Percentiles rank a stretch among this genome's conserved stretches.
Conservation (phyloP, 2,329 filamentous ascomycete genomes). For the Leptographium galeiforme region DNA sequence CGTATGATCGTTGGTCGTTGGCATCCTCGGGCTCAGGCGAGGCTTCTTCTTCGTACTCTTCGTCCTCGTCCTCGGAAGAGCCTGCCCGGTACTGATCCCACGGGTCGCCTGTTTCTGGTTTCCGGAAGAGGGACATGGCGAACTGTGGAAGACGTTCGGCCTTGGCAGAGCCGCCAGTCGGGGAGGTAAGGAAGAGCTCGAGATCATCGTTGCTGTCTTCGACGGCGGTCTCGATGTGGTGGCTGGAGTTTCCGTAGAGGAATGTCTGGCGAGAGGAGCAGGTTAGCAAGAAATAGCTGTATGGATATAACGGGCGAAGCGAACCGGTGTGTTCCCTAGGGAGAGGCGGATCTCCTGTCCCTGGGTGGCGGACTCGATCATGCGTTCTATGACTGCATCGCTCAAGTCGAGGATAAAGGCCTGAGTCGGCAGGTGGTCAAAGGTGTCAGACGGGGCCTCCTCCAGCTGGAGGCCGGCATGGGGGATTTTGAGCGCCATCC, state of each 20-base stretch:
- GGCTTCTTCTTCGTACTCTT: slow-evolving; percentile 10
- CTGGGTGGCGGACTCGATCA: slow-evolving; percentile 46
- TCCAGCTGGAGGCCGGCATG: slow-evolving; percentile 44
- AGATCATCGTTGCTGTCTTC: slow-evolving; percentile 29
- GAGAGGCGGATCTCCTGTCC: slow-evolving; percentile 43
- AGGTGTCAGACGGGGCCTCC: slow-evolving; percentile 33
- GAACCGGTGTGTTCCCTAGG: slow-evolving; percentile 46
- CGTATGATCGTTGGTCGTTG: slow-evolving; percentile 15
- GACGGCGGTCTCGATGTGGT: slow-evolving; percentile 28
- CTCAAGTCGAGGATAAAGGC: slow-evolving; percentile 45
- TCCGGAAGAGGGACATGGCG: slow-evolving; percentile 37
- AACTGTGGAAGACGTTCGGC: slow-evolving; percentile 34
- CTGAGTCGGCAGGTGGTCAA: slow-evolving; percentile 34
- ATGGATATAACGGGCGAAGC: slow-evolving; percentile 17
- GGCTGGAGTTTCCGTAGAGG: slow-evolving; percentile 36
- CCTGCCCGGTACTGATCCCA: slow-evolving; percentile 9
- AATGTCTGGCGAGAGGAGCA: slow-evolving; percentile 28
- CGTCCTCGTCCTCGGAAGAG: slow-evolving; percentile 11
- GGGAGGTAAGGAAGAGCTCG: slow-evolving; percentile 37
- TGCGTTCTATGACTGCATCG: slow-evolving; percentile 44
- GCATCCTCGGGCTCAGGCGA: slow-evolving; percentile 10
- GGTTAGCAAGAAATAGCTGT: not conserved
- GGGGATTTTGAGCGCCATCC: slow-evolving; percentile 37
- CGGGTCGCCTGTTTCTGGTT: slow-evolving; percentile 17
- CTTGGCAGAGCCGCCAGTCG: slow-evolving; percentile 31